Evolutionary conservation across 1,284 basidiomycete species (phyloP).

Genomic region (Abortiporus biennis): DNA sequence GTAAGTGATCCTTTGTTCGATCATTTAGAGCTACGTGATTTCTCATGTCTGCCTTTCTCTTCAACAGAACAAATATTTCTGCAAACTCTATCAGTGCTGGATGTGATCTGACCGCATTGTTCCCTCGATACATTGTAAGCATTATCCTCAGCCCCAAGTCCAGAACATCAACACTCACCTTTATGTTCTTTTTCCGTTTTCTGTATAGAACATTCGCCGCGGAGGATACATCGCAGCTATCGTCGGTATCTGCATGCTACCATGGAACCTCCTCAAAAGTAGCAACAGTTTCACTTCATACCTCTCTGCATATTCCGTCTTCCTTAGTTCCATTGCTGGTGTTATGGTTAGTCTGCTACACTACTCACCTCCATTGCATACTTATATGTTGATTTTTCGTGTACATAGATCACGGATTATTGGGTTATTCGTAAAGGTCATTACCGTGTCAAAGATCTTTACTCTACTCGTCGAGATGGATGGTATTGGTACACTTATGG

Average conservation of each 20-base stretch:
- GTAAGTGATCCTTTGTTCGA: slow-evolving; percentile 5
- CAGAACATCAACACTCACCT: not conserved
- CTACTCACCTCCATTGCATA: slow-evolving; percentile 1
- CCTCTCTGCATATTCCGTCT: slow-evolving; percentile 80
- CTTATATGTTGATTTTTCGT: not conserved
- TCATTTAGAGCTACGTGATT: not conserved
- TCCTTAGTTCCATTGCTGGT: slow-evolving; percentile 76
- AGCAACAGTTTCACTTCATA: slow-evolving; percentile 80
- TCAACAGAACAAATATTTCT: slow-evolving; percentile 65
- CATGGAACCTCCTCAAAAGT: slow-evolving; percentile 77
- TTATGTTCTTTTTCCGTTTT: too few species aligned
- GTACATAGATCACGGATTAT: slow-evolving; percentile 65
- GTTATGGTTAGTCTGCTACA: slow-evolving; percentile 55
- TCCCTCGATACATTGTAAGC: slow-evolving; percentile 71
- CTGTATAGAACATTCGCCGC: slow-evolving; percentile 77
- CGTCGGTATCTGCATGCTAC: slow-evolving; percentile 70
- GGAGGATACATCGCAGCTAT: slow-evolving; percentile 77
- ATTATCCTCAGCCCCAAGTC: not conserved
- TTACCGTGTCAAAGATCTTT: slow-evolving; percentile 70
- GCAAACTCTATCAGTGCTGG: slow-evolving; percentile 85
- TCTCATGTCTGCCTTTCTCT: not conserved
- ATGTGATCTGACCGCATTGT: slow-evolving; percentile 77
- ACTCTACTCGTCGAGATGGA: slow-evolving; percentile 46
- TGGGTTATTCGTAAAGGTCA: slow-evolving; percentile 73
- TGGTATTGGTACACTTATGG: slow-evolving; percentile 80